A percentile compares a stretch with the other conserved stretches of the same genome.
Conservation (phyloP, 2,329 filamentous ascomycete genomes). For the Pezicula rhizophila region DNA sequence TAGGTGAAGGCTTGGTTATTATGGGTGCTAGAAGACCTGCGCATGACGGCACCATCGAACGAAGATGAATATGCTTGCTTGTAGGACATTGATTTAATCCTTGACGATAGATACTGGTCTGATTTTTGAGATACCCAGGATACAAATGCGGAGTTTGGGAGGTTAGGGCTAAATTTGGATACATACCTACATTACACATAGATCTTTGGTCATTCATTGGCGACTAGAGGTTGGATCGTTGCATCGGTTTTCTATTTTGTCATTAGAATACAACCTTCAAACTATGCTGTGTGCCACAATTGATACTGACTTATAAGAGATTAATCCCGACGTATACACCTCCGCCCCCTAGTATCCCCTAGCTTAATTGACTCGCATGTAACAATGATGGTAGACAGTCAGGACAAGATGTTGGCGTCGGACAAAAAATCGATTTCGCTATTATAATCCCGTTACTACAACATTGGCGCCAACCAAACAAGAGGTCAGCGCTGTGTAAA, state of each 20-base stretch:
- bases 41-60: constrained; percentile 3
- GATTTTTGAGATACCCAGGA: constrained; percentile 7
- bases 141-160: constrained; percentile 2
- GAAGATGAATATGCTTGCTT: not conserved
- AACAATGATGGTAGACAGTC: not conserved
- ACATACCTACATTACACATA: not conserved
- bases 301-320: no score
- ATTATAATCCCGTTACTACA: no score
- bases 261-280: not conserved
- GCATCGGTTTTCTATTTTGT: not conserved
- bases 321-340: no score
- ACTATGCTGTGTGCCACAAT: no score
- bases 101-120: constrained; percentile 1
- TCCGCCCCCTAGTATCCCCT: no score
- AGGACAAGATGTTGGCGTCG: not conserved
- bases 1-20: constrained; percentile 45
- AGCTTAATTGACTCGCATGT: no score
- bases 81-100: not conserved
- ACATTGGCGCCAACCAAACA: no score
- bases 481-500: no score
- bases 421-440: no score
- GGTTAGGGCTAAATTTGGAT: not conserved
- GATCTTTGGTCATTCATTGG: no score
- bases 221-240: not conserved
- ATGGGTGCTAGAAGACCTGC: constrained; percentile 27